Base-by-base conservation (phyloP, 371 early-diverging fungal genomes). In the Rhizomucor miehei region DNA sequence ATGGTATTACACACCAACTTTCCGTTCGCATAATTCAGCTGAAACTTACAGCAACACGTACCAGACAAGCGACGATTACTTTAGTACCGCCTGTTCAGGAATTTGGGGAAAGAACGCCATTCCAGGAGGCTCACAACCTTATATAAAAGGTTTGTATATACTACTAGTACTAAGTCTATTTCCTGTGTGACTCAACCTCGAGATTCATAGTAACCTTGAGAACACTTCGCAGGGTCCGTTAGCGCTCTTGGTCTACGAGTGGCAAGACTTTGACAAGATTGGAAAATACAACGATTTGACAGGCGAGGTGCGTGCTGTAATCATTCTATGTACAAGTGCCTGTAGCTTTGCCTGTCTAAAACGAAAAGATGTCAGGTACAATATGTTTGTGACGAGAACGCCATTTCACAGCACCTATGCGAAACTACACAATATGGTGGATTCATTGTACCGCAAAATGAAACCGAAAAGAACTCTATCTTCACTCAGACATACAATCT, bases 161-260 rank as follows among this genome's bases (percentile, higher is more conserved):
- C 17, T 23, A 34, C 14, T 38, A n/a, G 20, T 17, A 47, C 3
- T n/a, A 16, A n/a, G 29, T 29, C 5, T 3, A 45, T 38, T 6
- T 12, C 25, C 51, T 46, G 14, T 43, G 3, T 34, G 14, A 25
- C 44, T n/a, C 2, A 36, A 16, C 6, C 13, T 4, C 11, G 35
- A 5, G 11, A 38, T 36, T 29, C 25, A 16, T 47, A 85, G 86
- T 84, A 11, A 68, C 78, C 29, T 62, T 79, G 50, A 64, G 3
- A 44, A 44, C 1, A 29, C 54, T 6, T 80, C 86, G 4, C 56
- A 59, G 10, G 82, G 78, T 21, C 55, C 74, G 29, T 71, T 73
- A 1, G 73, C 82, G 1, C 52, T 81, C 23, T 66, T 81, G 23
- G 66, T 84, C 29, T 81, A 77, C 45, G 84, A 86, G 55, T 82